Evolutionary conservation across 139 green algal species (phyloP).

Genomic region (Auxenochlorella pyrenoidosa): DNA sequence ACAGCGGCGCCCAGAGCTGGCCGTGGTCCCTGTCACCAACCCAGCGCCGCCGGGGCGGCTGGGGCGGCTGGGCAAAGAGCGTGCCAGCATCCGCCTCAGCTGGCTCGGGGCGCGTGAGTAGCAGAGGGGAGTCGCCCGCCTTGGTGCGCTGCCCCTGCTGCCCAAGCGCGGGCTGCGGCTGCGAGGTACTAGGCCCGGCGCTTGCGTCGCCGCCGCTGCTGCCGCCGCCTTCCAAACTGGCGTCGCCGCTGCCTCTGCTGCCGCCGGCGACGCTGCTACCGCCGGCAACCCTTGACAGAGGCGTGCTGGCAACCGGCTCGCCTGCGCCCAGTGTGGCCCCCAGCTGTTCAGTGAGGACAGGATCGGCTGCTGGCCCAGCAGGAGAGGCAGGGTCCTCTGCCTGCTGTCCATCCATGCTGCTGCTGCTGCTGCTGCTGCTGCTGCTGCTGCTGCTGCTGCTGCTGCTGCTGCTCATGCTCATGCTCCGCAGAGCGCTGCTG

Average conservation of each 20-base stretch:
- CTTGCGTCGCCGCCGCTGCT: not conserved
- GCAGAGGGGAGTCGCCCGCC: not conserved
- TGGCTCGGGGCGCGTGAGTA: not conserved
- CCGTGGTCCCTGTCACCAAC: not conserved
- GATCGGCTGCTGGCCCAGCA: not conserved
- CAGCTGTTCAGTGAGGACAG: not conserved
- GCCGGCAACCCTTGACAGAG: not conserved
- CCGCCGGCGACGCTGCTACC: not conserved
- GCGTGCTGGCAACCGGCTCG: not conserved
- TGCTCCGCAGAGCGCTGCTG: not conserved
- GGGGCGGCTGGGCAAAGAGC: too few species aligned
- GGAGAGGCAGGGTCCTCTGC: too few species aligned
- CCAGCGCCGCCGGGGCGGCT: not conserved
- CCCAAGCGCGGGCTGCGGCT: not conserved
- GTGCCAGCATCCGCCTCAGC: not conserved
- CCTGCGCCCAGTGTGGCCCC: not conserved
- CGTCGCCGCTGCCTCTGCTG: not conserved
- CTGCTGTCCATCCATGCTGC: not conserved
- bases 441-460: not conserved
- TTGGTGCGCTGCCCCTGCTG: not conserved
- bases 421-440: not conserved
- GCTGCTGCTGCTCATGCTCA: not conserved
- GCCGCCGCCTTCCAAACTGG: not conserved
- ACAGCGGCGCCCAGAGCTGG: conserved; percentile 56
- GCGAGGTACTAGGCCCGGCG: not conserved